These are phyloP conservation scores for Rhizopus sp. DNA, from an alignment of 371 early-diverging fungal genomes.

Conservation along the genomic window DNA sequence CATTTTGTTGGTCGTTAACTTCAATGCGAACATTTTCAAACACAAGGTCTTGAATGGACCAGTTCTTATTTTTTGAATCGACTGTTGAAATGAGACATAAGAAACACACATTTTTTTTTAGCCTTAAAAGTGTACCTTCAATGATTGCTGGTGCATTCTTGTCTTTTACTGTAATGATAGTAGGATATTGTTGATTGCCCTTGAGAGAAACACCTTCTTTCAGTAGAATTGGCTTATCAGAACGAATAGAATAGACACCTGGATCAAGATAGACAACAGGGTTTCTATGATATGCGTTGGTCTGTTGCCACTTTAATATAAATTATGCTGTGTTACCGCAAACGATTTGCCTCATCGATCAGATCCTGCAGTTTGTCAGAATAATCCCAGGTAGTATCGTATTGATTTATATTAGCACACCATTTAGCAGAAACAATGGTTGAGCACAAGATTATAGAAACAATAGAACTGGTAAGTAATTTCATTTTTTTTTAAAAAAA, in stretches of 20 bases:
- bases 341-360: conserved; percentile 32
- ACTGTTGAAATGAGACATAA: conserved; percentile 1
- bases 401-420: conserved; percentile 6
- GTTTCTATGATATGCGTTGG: conserved; percentile 8
- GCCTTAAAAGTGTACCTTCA: conserved; percentile 9
- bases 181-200: conserved; percentile 14
- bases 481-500: conserved; percentile 19
- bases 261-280: conserved; percentile 32
- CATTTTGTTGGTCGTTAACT: conserved; percentile 26
- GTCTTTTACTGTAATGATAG: conserved; percentile 15
- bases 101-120: background rate
- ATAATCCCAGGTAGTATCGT: conserved; percentile 9
- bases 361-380: conserved; percentile 27
- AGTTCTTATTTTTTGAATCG: conserved; percentile 14
- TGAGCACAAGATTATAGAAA: conserved; percentile 1
- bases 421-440: conserved; percentile 14
- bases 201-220: conserved; percentile 24
- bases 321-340: conserved; percentile 16
- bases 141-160: conserved; percentile 15
- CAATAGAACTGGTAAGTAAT: conserved; percentile 4
- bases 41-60: conserved; percentile 44
- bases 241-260: conserved; percentile 29
- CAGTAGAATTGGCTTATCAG: conserved; percentile 19
- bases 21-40: conserved; percentile 46
- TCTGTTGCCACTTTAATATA: background rate